Conservation (phyloP, 2,329 filamentous ascomycete species). For the Arthrobotrys sphaeroides region DNA sequence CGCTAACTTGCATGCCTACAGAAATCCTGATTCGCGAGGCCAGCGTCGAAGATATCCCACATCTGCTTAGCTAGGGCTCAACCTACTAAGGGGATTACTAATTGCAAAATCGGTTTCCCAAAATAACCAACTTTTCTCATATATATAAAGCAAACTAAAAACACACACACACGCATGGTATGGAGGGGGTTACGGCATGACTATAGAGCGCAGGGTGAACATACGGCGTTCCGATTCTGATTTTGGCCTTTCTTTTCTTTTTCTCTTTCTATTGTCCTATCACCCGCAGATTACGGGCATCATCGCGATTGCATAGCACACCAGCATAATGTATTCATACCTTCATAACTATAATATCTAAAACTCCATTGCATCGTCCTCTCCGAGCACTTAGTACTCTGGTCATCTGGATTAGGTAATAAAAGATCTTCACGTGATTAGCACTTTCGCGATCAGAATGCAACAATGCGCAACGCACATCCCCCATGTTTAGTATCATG, state of each 20-base stretch:
- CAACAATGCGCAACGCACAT: too few relatives aligned
- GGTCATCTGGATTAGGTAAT: too few relatives aligned
- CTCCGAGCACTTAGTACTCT: too few relatives aligned
- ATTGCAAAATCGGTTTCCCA: neutral
- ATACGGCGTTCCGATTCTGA: slow-evolving; percentile 36
- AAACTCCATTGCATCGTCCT: neutral
- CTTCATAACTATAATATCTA: slow-evolving; percentile 1
- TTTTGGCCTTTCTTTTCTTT: too few relatives aligned
- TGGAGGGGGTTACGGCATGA: neutral
- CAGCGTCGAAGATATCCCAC: slow-evolving; percentile 48
- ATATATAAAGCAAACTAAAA: slow-evolving; percentile 4
- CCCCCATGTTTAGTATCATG: too few relatives aligned
- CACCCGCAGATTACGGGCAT: slow-evolving; percentile 15
- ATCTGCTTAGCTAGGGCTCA: slow-evolving; percentile 1
- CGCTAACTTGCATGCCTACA: neutral
- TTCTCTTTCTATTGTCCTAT: too few relatives aligned
- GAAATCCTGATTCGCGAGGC: slow-evolving; percentile 41
- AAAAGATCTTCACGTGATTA: neutral
- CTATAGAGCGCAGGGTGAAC: slow-evolving; percentile 42
- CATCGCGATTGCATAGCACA: slow-evolving; percentile 14
- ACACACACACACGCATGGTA: slow-evolving; percentile 7
- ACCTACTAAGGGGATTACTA: neutral
- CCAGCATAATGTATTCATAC: slow-evolving; percentile 2
- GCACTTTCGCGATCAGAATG: too few relatives aligned
- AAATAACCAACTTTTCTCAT: neutral